Base-by-base conservation (phyloP, 2,329 filamentous ascomycete genomes). In the Podosphaera fusca region DNA sequence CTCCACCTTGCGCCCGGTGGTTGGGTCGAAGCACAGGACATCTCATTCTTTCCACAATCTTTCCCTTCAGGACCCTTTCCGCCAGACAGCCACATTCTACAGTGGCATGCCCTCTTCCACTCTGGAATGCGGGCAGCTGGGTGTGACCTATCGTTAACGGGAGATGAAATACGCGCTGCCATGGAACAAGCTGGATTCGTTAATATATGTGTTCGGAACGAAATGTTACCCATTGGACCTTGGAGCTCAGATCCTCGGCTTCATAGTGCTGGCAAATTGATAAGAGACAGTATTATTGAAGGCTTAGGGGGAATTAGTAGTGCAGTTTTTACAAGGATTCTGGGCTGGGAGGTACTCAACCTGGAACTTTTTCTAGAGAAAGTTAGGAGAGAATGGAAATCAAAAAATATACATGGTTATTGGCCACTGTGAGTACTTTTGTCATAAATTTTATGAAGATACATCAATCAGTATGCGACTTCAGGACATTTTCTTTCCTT, bases 231-330 rank as follows among this genome's bases (percentile, higher is more conserved):
- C 0, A 70, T 75, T 8, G 73, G 72, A 8, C 65, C 68, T 0
- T 78, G 75, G 75, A 67, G 73, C 0, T 69, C 66, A 51, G 72
- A 77, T 55, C 64, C 68, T 21, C 70, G 64, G n/a, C 66, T 74
- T 42, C 73, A 70, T 59, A 68, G 72, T 56, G 69, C 74, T 57
- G 74, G 66, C n/a, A 45, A 21, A 3, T 58, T 59, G 14, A 56
- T 53, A 36, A 59, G 57, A 51, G 21, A 55, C 14, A 59, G 59
- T 55, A 46, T 60, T n/a, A 36, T 61, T 40, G 55, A 60, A 8
- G 59, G 53, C 40, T 9, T 60, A 21, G 49, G 51, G 12, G 60
- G 58, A 12, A 57, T 60, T 51, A 61, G 59, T 35, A 53, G 60
- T 59, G 60, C 58, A 21, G 56, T 60, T 29, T 60, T 62, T 40